These are phyloP conservation scores for Glomus cerebriforme DNA, from an alignment of 192 early-diverging fungal genomes.

Conservation along the genomic window DNA sequence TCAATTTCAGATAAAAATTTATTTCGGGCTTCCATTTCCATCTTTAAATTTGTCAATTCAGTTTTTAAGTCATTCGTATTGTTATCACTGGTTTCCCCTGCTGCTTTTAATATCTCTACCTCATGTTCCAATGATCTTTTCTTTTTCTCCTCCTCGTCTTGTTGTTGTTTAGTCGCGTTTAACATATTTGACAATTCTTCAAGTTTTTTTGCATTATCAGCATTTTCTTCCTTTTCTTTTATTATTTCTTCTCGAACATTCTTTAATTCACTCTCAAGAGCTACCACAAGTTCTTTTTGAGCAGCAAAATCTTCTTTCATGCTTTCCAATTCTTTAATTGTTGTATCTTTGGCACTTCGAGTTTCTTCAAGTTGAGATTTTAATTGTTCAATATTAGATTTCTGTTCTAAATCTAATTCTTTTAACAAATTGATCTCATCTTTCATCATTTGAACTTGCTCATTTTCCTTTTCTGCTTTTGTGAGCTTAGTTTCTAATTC, in stretches of 20 bases:
- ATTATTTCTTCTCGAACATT: background rate
- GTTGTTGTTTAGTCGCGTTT: background rate
- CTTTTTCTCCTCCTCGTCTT: background rate
- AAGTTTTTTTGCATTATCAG: background rate
- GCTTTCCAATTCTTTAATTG: background rate
- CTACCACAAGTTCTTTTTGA: background rate
- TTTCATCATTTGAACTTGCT: constrained; percentile 3
- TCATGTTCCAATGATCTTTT: background rate
- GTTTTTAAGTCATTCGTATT: background rate
- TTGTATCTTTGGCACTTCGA: background rate
- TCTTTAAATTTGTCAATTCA: background rate
- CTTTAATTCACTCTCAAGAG: background rate
- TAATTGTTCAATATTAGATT: constrained; percentile 10
- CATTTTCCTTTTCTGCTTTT: background rate
- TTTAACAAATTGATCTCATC: background rate
- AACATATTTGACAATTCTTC: constrained; percentile 8
- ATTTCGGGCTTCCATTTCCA: constrained; percentile 4
- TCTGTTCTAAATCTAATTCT: constrained; percentile 1
- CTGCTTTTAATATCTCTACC: background rate
- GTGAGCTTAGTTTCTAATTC: constrained; percentile 12
- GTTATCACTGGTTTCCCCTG: background rate
- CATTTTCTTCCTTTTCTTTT: background rate
- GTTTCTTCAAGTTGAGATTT: constrained; percentile 9
- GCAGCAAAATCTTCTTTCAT: constrained; percentile 3
- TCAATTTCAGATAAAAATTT: constrained; percentile 9